Conservation (phyloP, 192 early-diverging fungal genomes). For the Coemansia sp. region DNA sequence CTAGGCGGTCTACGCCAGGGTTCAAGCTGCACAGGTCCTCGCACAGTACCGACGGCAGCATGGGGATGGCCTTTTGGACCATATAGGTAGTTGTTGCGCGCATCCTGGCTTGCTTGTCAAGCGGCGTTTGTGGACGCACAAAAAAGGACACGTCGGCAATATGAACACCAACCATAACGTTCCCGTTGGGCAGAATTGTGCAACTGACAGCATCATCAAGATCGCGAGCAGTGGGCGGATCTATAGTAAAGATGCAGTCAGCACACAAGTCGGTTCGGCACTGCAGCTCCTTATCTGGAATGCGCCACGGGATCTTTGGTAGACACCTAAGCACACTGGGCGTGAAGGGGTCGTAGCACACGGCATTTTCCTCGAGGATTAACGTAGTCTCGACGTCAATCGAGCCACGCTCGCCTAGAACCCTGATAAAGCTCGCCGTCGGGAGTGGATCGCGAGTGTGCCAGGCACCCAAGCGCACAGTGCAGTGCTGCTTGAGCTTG, state of each 20-base stretch:
- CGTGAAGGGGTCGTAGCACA: conserved; percentile 70
- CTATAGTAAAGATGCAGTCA: conserved; percentile 84
- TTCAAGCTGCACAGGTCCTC: conserved; percentile 83
- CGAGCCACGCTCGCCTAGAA: conserved; percentile 77
- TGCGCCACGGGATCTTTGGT: conserved; percentile 74
- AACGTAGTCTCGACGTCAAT: conserved; percentile 80
- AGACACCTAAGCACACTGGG: conserved; percentile 77
- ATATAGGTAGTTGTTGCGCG: conserved; percentile 96
- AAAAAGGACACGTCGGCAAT: conserved; percentile 98
- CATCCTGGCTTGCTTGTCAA: conserved; percentile 84
- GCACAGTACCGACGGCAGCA: conserved; percentile 89
- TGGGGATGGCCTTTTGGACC: conserved; percentile 88
- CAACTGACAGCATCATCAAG: conserved; percentile 58
- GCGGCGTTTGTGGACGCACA: conserved; percentile 74
- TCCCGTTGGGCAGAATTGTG: conserved; percentile 41
- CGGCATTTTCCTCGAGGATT: conserved; percentile 81
- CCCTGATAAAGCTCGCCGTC: conserved; percentile 25
- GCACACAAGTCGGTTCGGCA: conserved; percentile 75
- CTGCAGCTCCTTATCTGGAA: conserved; percentile 69
- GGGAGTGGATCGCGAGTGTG: conserved; percentile 16
- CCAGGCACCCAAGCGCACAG: conserved; percentile 33
- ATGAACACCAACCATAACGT: conserved; percentile 65
- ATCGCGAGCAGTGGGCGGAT: conserved; percentile 64
- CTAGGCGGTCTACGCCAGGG: conserved; percentile 86
- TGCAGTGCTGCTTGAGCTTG: conserved; percentile 7